Base-by-base conservation (phyloP, 176 grass and related monocot genomes). In the Eragrostis curvula region DNA sequence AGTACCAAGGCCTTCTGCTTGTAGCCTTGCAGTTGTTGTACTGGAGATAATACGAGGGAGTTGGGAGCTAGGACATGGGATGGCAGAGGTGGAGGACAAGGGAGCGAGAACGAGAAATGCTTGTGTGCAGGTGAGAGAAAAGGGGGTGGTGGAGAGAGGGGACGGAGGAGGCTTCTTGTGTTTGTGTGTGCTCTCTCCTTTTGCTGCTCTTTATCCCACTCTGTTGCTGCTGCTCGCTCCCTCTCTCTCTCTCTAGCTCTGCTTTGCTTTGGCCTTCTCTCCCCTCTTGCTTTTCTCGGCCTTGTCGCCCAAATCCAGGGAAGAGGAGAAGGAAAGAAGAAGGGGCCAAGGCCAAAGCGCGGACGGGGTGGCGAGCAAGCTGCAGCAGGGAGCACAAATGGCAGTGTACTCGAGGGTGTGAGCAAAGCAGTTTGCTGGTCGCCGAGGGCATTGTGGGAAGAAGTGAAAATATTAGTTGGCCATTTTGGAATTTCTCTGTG, bases 151-250 rank as follows among this genome's bases (percentile, higher is more conserved):
- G 23, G 77, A 75, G 66, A 79, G 77, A 13, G 28, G 14, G 6
- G 60, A 36, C 10, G 24, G 23, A 32, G 28, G 79, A 43, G 52
- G 60, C 39, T 67, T 68, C 16, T 42, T 75, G 32, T 36, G 28
- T 42, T 78, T 62, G 59, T 9, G 18, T 61, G 66, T 74, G 76
- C 5, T 75, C 58, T 71, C 85, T 77, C 64, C 85, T 76, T 63
- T 87, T 76, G 71, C 81, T 80, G 75, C 82, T 66, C 55, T 79
- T 79, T 50, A 61, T 66, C 47, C 68, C 70, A n/a, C 79, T 83
- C 57, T 44, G 0, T n/a, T 20, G 36, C 32, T 36, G 32, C 32
- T 36, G 16, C 21, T 61, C 55, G 29, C 52, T 46, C 13, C 5
- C 50, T 58, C 62, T 55, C 66, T 44, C 53, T 59, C 66, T 32